These are phyloP conservation scores for Penstemon barbatus DNA, from an alignment of 257 asterid genomes.

Conservation along the genomic window DNA sequence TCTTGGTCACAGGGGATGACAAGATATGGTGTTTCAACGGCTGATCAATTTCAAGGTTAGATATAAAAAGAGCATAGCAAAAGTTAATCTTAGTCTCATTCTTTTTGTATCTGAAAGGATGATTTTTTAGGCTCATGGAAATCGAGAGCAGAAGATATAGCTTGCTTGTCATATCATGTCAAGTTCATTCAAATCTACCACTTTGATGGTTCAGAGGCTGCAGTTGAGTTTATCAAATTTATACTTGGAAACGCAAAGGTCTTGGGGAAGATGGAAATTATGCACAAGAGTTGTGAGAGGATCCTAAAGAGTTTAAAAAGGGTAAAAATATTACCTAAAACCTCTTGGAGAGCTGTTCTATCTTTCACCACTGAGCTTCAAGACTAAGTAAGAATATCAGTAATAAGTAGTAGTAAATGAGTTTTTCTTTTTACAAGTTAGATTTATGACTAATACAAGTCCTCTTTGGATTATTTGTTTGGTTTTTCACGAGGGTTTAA, in stretches of 20 bases:
- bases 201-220: constrained; percentile 23
- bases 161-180: constrained; percentile 31
- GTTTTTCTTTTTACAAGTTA: no score
- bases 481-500: no score
- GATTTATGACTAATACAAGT: no score
- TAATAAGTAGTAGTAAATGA: no score
- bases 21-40: constrained; percentile 19
- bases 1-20: constrained; percentile 2
- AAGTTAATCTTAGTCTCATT: background rate
- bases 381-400: no score
- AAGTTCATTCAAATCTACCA: constrained; percentile 22
- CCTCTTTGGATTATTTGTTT: no score
- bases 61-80: background rate
- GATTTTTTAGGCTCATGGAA: constrained; percentile 3
- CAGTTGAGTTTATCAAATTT: constrained; percentile 26
- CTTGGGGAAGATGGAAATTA: constrained; percentile 26
- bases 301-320: background rate
- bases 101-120: no score
- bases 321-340: constrained; percentile 20
- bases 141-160: constrained; percentile 21
- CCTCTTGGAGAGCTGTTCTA: constrained; percentile 27
- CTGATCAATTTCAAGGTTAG: background rate
- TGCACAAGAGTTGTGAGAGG: constrained; percentile 9
- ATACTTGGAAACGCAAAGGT: constrained; percentile 30
- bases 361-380: background rate